These are phyloP conservation scores for Xylaria castorea DNA, from an alignment of 495 filamentous ascomycete genomes.

Conservation along the genomic window DNA sequence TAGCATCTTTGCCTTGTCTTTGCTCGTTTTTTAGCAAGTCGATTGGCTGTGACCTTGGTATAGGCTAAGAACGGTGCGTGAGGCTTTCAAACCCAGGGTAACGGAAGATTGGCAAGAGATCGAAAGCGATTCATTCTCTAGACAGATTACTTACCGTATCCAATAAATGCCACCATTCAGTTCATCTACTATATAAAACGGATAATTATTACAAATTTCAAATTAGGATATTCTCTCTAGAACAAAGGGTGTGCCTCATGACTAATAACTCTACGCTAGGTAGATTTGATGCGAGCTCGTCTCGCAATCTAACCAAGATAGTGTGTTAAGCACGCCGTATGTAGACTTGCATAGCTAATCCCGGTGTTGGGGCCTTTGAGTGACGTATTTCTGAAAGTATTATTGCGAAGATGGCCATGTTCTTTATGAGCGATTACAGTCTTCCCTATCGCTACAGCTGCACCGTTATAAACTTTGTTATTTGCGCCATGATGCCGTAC, in stretches of 20 bases:
- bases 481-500: neutral
- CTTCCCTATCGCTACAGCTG: neutral
- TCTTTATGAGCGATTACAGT: neutral
- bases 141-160: conserved; percentile 32
- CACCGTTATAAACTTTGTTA: neutral
- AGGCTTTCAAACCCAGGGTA: conserved; percentile 39
- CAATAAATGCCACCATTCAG: conserved; percentile 27
- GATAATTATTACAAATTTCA: neutral
- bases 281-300: neutral
- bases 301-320: neutral
- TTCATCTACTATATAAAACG: neutral
- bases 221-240: neutral
- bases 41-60: conserved; percentile 42
- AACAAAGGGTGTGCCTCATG: neutral
- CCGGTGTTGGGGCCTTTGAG: neutral
- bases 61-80: conserved; percentile 35
- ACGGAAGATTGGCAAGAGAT: conserved; percentile 37
- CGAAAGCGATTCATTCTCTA: conserved; percentile 30
- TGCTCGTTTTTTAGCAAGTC: conserved; percentile 36
- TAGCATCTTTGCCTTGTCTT: conserved; percentile 32
- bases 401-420: neutral
- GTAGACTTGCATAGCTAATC: neutral
- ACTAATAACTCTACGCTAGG: neutral
- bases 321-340: neutral
- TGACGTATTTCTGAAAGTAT: neutral